Evolutionary conservation across 148 eudicot genomes (phyloP).

Genomic region (Gaultheria prostrata): DNA sequence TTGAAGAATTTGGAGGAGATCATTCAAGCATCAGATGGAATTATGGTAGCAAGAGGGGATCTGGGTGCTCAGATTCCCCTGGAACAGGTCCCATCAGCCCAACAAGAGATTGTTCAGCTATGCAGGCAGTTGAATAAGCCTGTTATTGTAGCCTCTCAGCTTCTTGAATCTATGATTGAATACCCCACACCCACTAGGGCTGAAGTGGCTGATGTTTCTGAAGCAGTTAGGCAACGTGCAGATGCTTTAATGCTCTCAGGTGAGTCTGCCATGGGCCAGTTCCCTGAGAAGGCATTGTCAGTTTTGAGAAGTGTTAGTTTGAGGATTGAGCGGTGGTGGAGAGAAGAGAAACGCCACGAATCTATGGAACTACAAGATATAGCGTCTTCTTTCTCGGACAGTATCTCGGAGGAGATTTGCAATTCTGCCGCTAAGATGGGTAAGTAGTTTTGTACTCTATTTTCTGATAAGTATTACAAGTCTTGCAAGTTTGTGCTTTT

Average conservation of each 20-base stretch:
- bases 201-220: constrained; percentile 99
- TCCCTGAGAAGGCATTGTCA: constrained; percentile 81
- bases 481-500: background rate
- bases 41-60: constrained; percentile 99
- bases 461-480: background rate
- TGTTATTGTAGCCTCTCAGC: constrained; percentile 93
- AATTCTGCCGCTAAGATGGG: constrained; percentile 88
- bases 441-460: constrained; percentile 22
- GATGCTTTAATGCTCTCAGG: constrained; percentile 98
- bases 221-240: constrained; percentile 92
- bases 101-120: constrained; percentile 77
- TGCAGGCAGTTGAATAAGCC: constrained; percentile 87
- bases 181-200: constrained; percentile 97
- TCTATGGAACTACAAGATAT: constrained; percentile 58
- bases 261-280: constrained; percentile 96
- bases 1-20: constrained; percentile 88
- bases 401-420: constrained; percentile 86
- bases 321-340: constrained; percentile 94
- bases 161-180: constrained; percentile 97
- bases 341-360: constrained; percentile 78
- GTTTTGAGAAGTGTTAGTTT: constrained; percentile 89
- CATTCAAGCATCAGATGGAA: constrained; percentile 86
- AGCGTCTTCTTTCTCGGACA: constrained; percentile 59
- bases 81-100: constrained; percentile 93
- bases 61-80: constrained; percentile 97